These are phyloP conservation scores for Skeletonema tropicum DNA, from an alignment of 108 stramenopile species.

Conservation along the genomic window DNA sequence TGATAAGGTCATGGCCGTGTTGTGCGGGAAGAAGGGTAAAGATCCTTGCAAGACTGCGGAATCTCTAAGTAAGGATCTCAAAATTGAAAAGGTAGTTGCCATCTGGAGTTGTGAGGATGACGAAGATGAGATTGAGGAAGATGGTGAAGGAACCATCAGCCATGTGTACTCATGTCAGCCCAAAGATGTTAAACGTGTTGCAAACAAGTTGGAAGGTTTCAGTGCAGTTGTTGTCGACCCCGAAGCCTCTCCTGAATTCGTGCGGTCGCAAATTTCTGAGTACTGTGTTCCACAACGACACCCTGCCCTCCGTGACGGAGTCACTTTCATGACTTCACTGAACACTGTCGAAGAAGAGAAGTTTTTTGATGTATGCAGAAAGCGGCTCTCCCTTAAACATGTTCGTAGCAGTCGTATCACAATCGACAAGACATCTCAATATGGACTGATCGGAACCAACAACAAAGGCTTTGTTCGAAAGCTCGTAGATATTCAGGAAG, in stretches of 20 bases:
- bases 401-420: conserved; percentile 50
- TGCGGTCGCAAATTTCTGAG: conserved; percentile 19
- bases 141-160: background rate
- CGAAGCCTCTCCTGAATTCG: conserved; percentile 28
- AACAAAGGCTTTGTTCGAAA: conserved; percentile 49
- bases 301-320: conserved; percentile 34
- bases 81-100: conserved; percentile 50
- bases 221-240: conserved; percentile 55
- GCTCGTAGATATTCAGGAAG: conserved; percentile 25
- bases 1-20: conserved; percentile 49
- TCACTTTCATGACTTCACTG: conserved; percentile 53
- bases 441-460: conserved; percentile 39
- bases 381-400: conserved; percentile 20
- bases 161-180: conserved; percentile 27
- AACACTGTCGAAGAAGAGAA: conserved; percentile 21
- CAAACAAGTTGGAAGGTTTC: conserved; percentile 43
- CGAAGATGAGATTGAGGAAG: conserved; percentile 13
- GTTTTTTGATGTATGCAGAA: conserved; percentile 35
- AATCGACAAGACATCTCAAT: conserved; percentile 43
- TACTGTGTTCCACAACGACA: conserved; percentile 40
- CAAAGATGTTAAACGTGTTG: conserved; percentile 48
- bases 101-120: conserved; percentile 34
- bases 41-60: conserved; percentile 33
- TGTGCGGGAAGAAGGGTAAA: conserved; percentile 41
- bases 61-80: conserved; percentile 26